phyloP scores from a whole-genome alignment of 2,329 filamentous ascomycete genomes.

The Colletotrichum tofieldiae region DNA sequence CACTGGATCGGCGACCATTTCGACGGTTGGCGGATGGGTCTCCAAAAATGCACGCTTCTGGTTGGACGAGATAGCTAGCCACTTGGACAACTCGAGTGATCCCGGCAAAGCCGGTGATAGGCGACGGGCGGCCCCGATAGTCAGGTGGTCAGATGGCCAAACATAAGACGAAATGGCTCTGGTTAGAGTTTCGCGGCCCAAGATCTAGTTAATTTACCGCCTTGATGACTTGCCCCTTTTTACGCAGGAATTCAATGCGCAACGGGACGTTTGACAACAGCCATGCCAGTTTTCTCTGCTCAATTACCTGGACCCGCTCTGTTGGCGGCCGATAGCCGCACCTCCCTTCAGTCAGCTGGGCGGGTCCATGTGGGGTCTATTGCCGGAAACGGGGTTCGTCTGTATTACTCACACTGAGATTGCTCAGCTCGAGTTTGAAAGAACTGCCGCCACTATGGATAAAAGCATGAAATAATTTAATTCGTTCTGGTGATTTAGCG shows the following conservation, averaged over 20 bases:
- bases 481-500: background rate
- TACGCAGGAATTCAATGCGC: background rate
- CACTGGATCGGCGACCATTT: conserved; percentile 28
- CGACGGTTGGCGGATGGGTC: conserved; percentile 22
- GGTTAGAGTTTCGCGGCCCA: conserved; percentile 17
- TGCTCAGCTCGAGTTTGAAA: background rate
- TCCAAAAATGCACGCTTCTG: conserved; percentile 25
- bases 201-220: conserved; percentile 16
- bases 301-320: background rate
- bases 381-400: conserved; percentile 15
- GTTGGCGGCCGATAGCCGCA: conserved; percentile 13
- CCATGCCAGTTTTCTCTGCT: background rate
- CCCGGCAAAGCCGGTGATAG: conserved; percentile 43
- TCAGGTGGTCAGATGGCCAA: conserved; percentile 32
- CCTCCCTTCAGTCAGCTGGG: conserved; percentile 16
- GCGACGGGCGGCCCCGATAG: conserved; percentile 29
- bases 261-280: background rate
- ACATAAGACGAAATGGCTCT: conserved; percentile 29
- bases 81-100: conserved; percentile 16
- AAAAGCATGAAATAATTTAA: background rate
- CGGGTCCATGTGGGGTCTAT: conserved; percentile 9
- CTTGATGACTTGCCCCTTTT: background rate
- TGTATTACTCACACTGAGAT: conserved; percentile 20
- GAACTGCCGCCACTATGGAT: background rate
- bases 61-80: conserved; percentile 34